These are phyloP conservation scores for Eremochloa ophiuroides DNA, from an alignment of 176 grass and related monocot genomes.

Conservation along the genomic window DNA sequence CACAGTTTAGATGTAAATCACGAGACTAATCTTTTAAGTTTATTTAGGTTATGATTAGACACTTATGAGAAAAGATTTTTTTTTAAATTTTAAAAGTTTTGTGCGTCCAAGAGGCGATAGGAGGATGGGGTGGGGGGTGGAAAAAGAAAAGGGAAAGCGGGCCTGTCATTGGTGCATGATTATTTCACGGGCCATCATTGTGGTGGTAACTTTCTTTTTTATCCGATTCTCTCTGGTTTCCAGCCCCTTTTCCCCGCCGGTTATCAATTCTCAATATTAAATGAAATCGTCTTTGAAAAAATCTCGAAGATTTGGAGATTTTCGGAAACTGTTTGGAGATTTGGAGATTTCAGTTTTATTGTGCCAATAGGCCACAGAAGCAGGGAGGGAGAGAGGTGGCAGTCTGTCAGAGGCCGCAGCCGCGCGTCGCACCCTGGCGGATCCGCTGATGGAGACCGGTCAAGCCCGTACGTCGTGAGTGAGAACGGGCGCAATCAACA, in stretches of 20 bases:
- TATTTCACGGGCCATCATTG: constrained; percentile 5
- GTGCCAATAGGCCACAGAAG: too few species aligned
- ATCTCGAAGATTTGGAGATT: neutral
- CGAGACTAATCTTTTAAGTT: too few species aligned
- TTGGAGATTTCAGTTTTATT: too few species aligned
- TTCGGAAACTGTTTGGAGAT: neutral
- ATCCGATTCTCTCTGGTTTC: neutral
- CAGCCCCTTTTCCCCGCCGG: too few species aligned
- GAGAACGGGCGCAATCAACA: constrained; percentile 23
- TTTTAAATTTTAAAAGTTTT: too few species aligned
- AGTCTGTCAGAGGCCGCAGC: neutral
- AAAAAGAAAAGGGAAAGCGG: constrained; percentile 11
- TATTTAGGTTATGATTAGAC: too few species aligned
- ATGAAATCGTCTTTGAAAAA: neutral
- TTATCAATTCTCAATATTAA: too few species aligned
- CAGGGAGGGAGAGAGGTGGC: too few species aligned
- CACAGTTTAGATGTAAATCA: too few species aligned
- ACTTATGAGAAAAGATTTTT: too few species aligned
- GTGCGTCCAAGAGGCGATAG: too few species aligned
- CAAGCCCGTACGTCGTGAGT: constrained; percentile 24
- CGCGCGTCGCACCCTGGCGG: neutral
- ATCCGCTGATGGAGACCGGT: constrained; percentile 30
- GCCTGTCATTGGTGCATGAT: constrained; percentile 20
- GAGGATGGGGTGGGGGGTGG: neutral
- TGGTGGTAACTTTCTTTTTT: neutral